Evolutionary conservation across 73 alveolate species (phyloP).

Genomic region (Paramecium sexaurelia): DNA sequence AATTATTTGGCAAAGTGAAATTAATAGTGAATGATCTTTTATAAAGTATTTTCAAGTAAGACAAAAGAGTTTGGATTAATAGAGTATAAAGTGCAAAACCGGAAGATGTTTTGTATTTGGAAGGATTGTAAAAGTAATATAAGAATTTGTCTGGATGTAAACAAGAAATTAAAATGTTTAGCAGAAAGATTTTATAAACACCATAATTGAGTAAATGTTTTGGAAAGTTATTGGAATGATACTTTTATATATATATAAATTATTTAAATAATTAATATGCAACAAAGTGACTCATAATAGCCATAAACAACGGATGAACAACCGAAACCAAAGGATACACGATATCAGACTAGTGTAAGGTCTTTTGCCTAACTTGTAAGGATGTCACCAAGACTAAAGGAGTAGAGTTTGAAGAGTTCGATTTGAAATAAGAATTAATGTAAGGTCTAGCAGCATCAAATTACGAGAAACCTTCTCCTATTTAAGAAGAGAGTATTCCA

Average conservation of each 20-base stretch:
- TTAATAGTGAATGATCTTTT: constrained; percentile 17
- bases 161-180: neutral
- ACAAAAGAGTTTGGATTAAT: constrained; percentile 22
- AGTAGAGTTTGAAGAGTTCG: constrained; percentile 92
- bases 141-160: neutral
- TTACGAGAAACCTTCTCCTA: constrained; percentile 82
- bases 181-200: constrained; percentile 2
- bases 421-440: constrained; percentile 72
- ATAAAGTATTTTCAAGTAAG: neutral
- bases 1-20: neutral
- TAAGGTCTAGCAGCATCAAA: constrained; percentile 76
- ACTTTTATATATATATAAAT: neutral
- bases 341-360: constrained; percentile 24
- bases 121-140: neutral
- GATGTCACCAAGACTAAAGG: constrained; percentile 91
- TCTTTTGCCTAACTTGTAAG: constrained; percentile 27
- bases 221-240: constrained; percentile 6
- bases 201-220: constrained; percentile 4
- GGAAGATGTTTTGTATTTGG: neutral
- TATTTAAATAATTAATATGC: neutral
- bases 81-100: neutral
- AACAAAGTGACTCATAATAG: constrained; percentile 10
- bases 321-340: constrained; percentile 40
- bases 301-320: constrained; percentile 1
- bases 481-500: constrained; percentile 84